Base-by-base conservation (phyloP, 2,329 filamentous ascomycete species). In the Ascosphaera aggregata region DNA sequence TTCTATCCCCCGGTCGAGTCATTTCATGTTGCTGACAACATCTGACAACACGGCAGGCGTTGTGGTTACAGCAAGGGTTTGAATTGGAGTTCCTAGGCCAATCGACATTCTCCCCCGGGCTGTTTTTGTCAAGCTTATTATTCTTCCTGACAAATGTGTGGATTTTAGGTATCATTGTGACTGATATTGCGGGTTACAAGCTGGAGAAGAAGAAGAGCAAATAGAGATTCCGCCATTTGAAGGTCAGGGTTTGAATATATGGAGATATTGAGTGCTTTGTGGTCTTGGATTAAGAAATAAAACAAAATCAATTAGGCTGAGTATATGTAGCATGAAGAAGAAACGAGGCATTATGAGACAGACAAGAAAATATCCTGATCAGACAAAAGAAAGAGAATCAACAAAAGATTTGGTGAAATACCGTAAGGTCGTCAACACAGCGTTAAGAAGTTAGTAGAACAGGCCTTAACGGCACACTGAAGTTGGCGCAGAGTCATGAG, bases 121-220 rank as follows among this genome's bases (percentile, higher is more conserved):
- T 98, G 1, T 95, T 81, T 72, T 45, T 69, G 0, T 66, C 81
- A 0, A 77, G 80, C 0, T 55, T 92, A 11, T 59, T 60, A 0
- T 95, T 98, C 60, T 95, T 94, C 53, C 54, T 73, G 1, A 69
- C 84, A 13, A 95, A 98, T 54, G 76, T 74, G 47, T 91, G 81
- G 73, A 80, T 95, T 40, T 54, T 98, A 31, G 80, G 80, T 0
- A 62, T 91, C 36, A 73, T 95, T 34, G 67, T 94, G 4, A 53
- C 54, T 2, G 89, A 95, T 55, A 64, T 66, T 18, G 57, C 56
- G 3, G 4, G 4, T 1, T 41, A 42, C 30, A 27, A n/a, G n/a
- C n/a, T n/a, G n/a, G n/a, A n/a, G n/a, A n/a, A n/a, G n/a, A n/a
- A n/a, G n/a, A n/a, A n/a, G n/a, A n/a, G 5, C 36, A 7, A 36